A percentile compares a stretch with the other conserved stretches of the same genome.
Conservation (phyloP, 257 asterid genomes). For the Jasminum sambac region DNA sequence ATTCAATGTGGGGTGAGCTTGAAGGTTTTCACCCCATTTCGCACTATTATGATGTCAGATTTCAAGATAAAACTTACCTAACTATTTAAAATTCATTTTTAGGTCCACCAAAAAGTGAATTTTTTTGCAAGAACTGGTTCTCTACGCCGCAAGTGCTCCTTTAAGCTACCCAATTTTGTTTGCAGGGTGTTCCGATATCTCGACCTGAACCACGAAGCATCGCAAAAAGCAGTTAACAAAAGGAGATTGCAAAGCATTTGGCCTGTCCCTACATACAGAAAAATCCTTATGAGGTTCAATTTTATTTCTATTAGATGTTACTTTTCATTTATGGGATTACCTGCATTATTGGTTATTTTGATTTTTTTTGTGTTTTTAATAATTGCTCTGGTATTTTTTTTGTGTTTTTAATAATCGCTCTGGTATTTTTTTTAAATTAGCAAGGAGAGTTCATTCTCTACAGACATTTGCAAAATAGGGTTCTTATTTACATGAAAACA, state of each 20-base stretch:
- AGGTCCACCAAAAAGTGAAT: too few species aligned
- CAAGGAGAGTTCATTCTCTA: background rate
- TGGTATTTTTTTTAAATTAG: background rate
- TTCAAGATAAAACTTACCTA: constrained; percentile 8
- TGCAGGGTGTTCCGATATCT: constrained; percentile 66
- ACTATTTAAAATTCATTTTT: too few species aligned
- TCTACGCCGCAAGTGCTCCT: constrained; percentile 90
- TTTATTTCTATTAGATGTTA: background rate
- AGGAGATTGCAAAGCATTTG: constrained; percentile 84
- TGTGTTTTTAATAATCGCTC: too few species aligned
- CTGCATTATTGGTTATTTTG: background rate
- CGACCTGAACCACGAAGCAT: constrained; percentile 83
- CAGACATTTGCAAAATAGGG: background rate
- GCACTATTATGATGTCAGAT: constrained; percentile 7
- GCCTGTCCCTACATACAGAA: constrained; percentile 80
- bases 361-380: too few species aligned
- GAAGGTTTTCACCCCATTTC: constrained; percentile 9
- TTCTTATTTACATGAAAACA: too few species aligned
- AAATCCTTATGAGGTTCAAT: constrained; percentile 71
- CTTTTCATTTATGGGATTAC: background rate
- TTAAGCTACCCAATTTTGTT: constrained; percentile 72
- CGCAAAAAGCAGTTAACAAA: constrained; percentile 76
- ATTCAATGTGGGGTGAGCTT: constrained; percentile 38
- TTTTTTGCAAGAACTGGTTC: constrained; percentile 61
- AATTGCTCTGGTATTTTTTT: too few species aligned